These are phyloP conservation scores for Blepharisma undulans DNA, from an alignment of 169 alveolate genomes.

Conservation along the genomic window DNA sequence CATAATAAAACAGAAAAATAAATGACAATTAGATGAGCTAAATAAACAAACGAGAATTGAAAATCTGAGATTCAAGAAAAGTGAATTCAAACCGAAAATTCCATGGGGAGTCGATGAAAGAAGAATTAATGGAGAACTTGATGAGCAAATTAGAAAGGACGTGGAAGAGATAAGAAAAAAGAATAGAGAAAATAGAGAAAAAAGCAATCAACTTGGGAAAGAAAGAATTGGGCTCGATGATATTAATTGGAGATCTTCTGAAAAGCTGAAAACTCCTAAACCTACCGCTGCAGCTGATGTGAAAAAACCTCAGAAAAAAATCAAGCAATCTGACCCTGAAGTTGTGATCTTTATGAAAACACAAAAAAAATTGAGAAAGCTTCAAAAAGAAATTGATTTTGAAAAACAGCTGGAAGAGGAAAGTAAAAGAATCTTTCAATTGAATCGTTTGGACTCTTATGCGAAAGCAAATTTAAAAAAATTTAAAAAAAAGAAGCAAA, in stretches of 20 bases:
- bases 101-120: slow-evolving; percentile 36
- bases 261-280: neutral
- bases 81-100: neutral
- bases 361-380: neutral
- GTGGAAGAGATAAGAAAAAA: neutral
- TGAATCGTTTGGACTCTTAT: neutral
- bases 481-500: neutral
- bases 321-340: neutral
- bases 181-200: neutral
- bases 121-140: neutral
- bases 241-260: neutral
- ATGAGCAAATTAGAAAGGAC: neutral
- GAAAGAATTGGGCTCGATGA: neutral
- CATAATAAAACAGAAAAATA: neutral
- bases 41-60: neutral
- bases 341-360: neutral
- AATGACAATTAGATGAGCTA: neutral
- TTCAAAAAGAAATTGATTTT: neutral
- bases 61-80: neutral
- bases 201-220: neutral
- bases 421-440: slow-evolving; percentile 1
- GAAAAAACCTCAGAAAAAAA: neutral
- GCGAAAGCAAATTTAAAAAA: neutral
- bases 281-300: neutral
- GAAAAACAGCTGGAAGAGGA: neutral